Base-by-base conservation (phyloP, 2,329 filamentous ascomycete genomes). In the Botrytis pseudocinerea region DNA sequence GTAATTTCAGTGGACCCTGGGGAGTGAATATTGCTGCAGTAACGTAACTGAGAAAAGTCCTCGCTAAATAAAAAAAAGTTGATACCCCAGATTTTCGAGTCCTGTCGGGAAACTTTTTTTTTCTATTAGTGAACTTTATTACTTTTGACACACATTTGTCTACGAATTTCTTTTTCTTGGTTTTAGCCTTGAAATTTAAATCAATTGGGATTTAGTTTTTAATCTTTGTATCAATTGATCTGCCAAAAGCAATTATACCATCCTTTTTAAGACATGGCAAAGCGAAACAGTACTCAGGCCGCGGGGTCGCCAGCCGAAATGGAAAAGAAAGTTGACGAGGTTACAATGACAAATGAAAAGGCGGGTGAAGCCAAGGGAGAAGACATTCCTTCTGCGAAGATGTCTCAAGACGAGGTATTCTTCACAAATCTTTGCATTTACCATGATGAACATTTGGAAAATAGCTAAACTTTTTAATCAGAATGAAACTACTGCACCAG, bases 11-110 rank as follows among this genome's bases (percentile, higher is more conserved):
- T 65, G 63, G 63, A 65, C 28, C 63, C 62, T 22, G 35, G 8
- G 42, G 42, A 62, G 28, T 40, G 63, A 42, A 48, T 61, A 46
- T 71, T 69, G 68, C 28, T 65, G 44, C 44, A 48, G 74, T 74
- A 65, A 78, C 74, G 74, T 74, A 65, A 78, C 74, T 73, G 68
- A 74, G 44, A 70, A 70, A 60, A 70, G 68, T 68, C 66, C 73
- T 74, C 73, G 73, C 64, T 68, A 69, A 73, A 73, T 70, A 74
- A 69, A 70, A 62, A 65, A 73, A 69, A 69, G 48, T 69, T 69
- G 48, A 38, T 57, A 42, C 65, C 65, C 65, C 65, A 69, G 65
- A 59, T 69, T 59, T 25, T 42, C 46, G 25, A 66, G 63, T 32
- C 25, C 32, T 25, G 6, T n/a, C 16, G 5, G 35, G 48, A 68